phyloP scores from a whole-genome alignment of 2,329 filamentous ascomycete species.

The Calonectria henricotiae region DNA sequence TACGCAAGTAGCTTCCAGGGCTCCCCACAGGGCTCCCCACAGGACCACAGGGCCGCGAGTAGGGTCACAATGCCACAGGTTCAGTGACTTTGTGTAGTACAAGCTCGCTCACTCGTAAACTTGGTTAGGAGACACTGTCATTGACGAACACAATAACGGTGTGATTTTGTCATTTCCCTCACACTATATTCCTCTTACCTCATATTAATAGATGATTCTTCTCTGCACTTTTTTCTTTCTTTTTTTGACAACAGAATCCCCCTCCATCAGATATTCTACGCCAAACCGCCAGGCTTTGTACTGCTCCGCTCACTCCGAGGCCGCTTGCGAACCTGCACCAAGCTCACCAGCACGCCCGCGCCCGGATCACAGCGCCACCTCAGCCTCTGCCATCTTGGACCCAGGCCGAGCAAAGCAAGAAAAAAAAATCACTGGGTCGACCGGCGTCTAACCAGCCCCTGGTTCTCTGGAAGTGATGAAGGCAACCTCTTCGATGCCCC shows the following conservation, averaged over 20 bases:
- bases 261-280: conserved; percentile 11
- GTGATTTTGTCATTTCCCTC: conserved; percentile 24
- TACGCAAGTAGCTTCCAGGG: conserved; percentile 27
- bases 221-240: background rate
- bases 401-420: conserved; percentile 23
- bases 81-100: conserved; percentile 27
- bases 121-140: conserved; percentile 16
- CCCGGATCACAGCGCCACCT: conserved; percentile 38
- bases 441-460: conserved; percentile 24
- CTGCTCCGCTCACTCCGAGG: conserved; percentile 29
- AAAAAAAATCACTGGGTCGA: conserved; percentile 25
- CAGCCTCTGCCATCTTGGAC: conserved; percentile 37
- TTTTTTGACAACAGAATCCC: conserved; percentile 4
- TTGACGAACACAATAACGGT: conserved; percentile 20
- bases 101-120: conserved; percentile 26
- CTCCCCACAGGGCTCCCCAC: conserved; percentile 34
- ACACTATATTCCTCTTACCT: background rate
- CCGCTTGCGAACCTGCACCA: conserved; percentile 32
- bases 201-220: conserved; percentile 17
- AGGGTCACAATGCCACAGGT: conserved; percentile 13
- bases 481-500: conserved; percentile 19
- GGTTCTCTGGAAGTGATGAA: conserved; percentile 29
- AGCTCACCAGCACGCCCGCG: conserved; percentile 30
- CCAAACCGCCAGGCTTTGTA: conserved; percentile 15
- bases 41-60: conserved; percentile 17